Evolutionary conservation across 1,284 basidiomycete species (phyloP).

Genomic region (Boletus calvinii): DNA sequence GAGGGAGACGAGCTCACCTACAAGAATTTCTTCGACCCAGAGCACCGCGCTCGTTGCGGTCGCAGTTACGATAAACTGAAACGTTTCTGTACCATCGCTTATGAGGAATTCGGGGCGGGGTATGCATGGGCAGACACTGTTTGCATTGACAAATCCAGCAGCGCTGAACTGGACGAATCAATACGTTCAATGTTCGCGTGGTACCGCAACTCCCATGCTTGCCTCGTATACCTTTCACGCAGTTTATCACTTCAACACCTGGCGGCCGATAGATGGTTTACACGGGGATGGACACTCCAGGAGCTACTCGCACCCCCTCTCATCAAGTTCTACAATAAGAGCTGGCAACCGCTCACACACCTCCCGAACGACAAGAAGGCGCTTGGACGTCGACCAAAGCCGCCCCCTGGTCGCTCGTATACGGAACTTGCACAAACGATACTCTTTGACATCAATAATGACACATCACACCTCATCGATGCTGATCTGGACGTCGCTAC

Average conservation of each 20-base stretch:
- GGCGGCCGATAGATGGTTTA: slow-evolving; percentile 9
- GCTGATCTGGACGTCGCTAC: not conserved
- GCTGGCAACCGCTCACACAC: slow-evolving; percentile 5
- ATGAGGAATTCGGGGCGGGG: not conserved
- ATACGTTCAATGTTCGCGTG: slow-evolving; percentile 15
- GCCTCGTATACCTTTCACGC: slow-evolving; percentile 5
- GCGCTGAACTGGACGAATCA: slow-evolving; percentile 7
- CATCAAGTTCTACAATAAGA: slow-evolving; percentile 11
- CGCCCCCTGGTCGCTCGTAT: too few species aligned
- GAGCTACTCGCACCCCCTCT: slow-evolving; percentile 9
- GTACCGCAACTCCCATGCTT: slow-evolving; percentile 7
- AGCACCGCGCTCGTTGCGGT: too few species aligned
- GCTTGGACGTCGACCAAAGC: too few species aligned
- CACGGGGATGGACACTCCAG: slow-evolving; percentile 17
- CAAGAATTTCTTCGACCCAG: not conserved
- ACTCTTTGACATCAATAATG: not conserved
- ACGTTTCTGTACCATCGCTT: not conserved
- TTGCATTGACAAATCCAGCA: slow-evolving; percentile 13
- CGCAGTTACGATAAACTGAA: not conserved
- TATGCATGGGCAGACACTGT: slow-evolving; percentile 12
- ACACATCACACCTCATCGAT: not conserved
- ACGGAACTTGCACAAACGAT: too few species aligned
- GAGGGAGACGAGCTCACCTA: not conserved
- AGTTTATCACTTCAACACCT: not conserved
- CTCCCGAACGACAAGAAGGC: not conserved